A percentile compares a stretch with the other conserved stretches of the same genome.
Evolutionary conservation across 2,329 filamentous ascomycete genomes (phyloP).

Genomic region (Exophiala phaeomuriformis): DNA sequence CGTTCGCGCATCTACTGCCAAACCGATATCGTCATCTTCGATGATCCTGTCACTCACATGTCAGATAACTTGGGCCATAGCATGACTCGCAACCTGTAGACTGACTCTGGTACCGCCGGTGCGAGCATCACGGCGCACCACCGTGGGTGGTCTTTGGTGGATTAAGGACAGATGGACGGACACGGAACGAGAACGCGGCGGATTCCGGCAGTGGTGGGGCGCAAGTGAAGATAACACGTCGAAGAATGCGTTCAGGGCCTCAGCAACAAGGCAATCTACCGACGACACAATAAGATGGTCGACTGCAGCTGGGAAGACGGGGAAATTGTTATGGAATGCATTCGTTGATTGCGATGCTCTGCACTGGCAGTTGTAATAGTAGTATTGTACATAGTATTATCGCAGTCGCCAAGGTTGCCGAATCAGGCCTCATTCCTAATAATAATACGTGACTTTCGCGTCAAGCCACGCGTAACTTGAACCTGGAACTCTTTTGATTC

Average conservation of each 20-base stretch:
- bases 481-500: not conserved
- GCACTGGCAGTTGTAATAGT: not conserved
- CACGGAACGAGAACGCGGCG: not conserved
- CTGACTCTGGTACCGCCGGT: constrained; percentile 69
- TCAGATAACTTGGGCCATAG: constrained; percentile 9
- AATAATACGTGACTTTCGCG: not conserved
- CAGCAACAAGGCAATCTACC: not conserved
- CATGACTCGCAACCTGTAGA: constrained; percentile 17
- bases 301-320: not conserved
- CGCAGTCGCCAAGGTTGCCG: constrained; percentile 2
- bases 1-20: constrained; percentile 85
- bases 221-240: not conserved
- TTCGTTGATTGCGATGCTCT: not conserved
- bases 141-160: constrained; percentile 4
- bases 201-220: not conserved
- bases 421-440: not conserved
- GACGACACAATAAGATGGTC: not conserved
- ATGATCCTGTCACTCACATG: constrained; percentile 59
- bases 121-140: constrained; percentile 52
- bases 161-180: constrained; percentile 15
- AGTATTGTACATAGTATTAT: not conserved
- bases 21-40: constrained; percentile 76
- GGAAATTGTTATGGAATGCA: not conserved
- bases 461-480: constrained; percentile 1
- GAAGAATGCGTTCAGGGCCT: not conserved